Percentiles rank a stretch among this genome's conserved stretches.
These are phyloP conservation scores for Saccharomycopsis schoenii DNA, from an alignment of 805 yeast genomes.

Conservation along the genomic window DNA sequence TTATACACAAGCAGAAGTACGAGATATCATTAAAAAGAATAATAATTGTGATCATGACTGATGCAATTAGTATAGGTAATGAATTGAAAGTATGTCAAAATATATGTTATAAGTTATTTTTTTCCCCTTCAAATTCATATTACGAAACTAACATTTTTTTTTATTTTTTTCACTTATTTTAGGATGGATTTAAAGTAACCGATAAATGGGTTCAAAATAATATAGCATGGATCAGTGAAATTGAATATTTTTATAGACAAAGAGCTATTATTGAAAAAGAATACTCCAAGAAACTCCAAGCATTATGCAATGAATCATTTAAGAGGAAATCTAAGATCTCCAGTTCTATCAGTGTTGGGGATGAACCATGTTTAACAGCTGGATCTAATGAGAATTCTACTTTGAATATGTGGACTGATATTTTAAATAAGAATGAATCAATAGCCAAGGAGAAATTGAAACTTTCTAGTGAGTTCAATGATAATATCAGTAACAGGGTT, in stretches of 20 bases:
- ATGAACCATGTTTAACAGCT: constrained; percentile 81
- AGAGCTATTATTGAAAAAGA: constrained; percentile 77
- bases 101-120: neutral
- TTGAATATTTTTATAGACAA: constrained; percentile 77
- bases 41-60: neutral
- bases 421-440: constrained; percentile 72
- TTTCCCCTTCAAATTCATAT: no score
- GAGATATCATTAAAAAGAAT: no score
- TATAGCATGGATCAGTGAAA: constrained; percentile 62
- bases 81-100: constrained; percentile 16
- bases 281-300: constrained; percentile 57
- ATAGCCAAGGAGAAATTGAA: constrained; percentile 57
- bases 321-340: constrained; percentile 65
- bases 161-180: neutral
- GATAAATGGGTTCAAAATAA: constrained; percentile 73
- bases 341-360: constrained; percentile 76
- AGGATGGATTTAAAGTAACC: constrained; percentile 47
- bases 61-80: constrained; percentile 22
- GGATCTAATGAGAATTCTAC: constrained; percentile 88
- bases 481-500: constrained; percentile 54
- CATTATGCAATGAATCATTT: constrained; percentile 57
- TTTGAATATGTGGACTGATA: constrained; percentile 83
- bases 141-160: neutral
- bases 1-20: no score
- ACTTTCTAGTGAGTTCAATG: constrained; percentile 49